Percentiles rank a stretch among this genome's conserved stretches.
Conservation (phyloP, 2,329 filamentous ascomycete genomes). For the Penicillium sp. region DNA sequence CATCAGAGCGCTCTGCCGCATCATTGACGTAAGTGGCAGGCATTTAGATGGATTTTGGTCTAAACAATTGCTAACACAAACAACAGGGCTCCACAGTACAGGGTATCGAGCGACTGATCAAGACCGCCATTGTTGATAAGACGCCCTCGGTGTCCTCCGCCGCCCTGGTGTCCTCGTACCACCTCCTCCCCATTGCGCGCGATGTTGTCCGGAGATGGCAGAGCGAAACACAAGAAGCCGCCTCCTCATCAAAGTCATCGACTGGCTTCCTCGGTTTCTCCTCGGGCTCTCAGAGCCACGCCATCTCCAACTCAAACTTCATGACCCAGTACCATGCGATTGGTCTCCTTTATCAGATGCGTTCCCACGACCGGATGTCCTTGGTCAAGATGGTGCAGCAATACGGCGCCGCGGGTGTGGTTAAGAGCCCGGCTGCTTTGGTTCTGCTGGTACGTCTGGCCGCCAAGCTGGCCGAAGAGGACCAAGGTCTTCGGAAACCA, state of each 20-base stretch:
- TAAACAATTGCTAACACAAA: constrained; percentile 16
- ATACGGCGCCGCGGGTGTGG: constrained; percentile 84
- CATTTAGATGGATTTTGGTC: background rate
- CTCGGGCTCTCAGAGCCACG: constrained; percentile 71
- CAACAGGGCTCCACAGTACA: constrained; percentile 85
- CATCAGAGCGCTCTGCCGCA: constrained; percentile 90
- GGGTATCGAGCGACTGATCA: constrained; percentile 97
- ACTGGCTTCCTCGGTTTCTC: constrained; percentile 91
- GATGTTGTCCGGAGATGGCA: constrained; percentile 98
- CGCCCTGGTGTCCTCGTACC: constrained; percentile 93
- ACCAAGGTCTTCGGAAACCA: constrained; percentile 81
- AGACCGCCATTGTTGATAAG: constrained; percentile 99
- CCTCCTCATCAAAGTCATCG: constrained; percentile 83
- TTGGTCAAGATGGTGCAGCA: constrained; percentile 99
- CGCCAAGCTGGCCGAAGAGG: constrained; percentile 91
- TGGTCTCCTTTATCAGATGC: constrained; percentile 96
- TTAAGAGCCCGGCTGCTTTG: constrained; percentile 92
- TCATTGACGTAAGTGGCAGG: constrained; percentile 73
- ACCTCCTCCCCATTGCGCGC: constrained; percentile 91
- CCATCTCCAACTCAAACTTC: constrained; percentile 78
- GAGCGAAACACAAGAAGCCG: constrained; percentile 96
- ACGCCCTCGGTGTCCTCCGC: constrained; percentile 96
- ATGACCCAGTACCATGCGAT: constrained; percentile 99
- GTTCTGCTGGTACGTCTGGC: constrained; percentile 91
- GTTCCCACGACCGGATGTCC: constrained; percentile 95